Conservation (phyloP, 805 yeast species). For the Saccharomyces paradoxus region DNA sequence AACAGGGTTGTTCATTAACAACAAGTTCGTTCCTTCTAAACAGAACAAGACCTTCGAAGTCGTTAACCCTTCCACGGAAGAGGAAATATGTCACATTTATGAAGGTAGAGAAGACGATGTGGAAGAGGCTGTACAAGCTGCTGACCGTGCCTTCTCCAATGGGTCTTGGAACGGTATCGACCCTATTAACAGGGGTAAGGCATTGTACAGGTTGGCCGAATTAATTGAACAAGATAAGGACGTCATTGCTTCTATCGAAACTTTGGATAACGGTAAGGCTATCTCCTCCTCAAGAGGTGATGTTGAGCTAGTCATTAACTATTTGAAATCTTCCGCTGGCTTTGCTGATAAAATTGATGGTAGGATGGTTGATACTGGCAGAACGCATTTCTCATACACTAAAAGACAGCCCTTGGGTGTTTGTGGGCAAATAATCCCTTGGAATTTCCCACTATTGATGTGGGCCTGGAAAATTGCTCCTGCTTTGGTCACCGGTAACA, state of each 20-base stretch:
- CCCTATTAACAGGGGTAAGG: slow-evolving; percentile 58
- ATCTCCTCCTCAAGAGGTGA: slow-evolving; percentile 64
- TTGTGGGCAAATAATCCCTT: slow-evolving; percentile 91
- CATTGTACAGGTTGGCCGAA: slow-evolving; percentile 66
- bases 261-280: slow-evolving; percentile 87
- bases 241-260: slow-evolving; percentile 68
- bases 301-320: slow-evolving; percentile 57
- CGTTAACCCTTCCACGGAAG: slow-evolving; percentile 67
- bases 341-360: slow-evolving; percentile 86
- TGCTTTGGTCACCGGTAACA: slow-evolving; percentile 84
- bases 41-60: slow-evolving; percentile 54
- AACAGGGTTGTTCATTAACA: slow-evolving; percentile 73
- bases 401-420: slow-evolving; percentile 90
- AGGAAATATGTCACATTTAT: slow-evolving; percentile 56
- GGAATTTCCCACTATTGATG: slow-evolving; percentile 95
- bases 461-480: slow-evolving; percentile 94
- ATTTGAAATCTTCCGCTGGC: slow-evolving; percentile 81
- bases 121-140: slow-evolving; percentile 80
- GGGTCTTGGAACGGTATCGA: slow-evolving; percentile 72
- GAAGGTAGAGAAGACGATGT: slow-evolving; percentile 76
- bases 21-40: slow-evolving; percentile 58
- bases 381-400: slow-evolving; percentile 65
- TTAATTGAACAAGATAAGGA: slow-evolving; percentile 66
- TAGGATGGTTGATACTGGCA: slow-evolving; percentile 64
- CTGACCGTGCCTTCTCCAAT: slow-evolving; percentile 63